Evolutionary conservation across 257 asterid genomes (phyloP), one percentile per base, ranked within the genome.

Genomic region (Rehmannia glutinosa): DNA sequence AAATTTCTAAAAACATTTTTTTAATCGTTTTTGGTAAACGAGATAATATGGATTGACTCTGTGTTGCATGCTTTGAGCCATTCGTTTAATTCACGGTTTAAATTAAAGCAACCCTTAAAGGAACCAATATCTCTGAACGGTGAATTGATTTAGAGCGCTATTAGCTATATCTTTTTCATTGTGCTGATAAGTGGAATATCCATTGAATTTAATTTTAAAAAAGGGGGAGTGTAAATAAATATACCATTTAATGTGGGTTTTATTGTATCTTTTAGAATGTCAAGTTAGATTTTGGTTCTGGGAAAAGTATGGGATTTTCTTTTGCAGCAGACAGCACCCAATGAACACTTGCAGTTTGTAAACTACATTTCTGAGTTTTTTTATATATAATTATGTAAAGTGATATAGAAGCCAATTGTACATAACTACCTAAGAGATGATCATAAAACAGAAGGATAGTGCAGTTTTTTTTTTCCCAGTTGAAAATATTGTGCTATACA

Each of bases 211-310:
- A 23, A 24, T 47, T 38, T 7, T 0, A 3, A 65, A 53, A 51
- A 30, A n/a, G 54, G 25, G 4, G 25, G 42, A 17, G 24, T 32
- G 61, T 8, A 28, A 43, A 58, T 68, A 32, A 42, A 58, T 52
- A 12, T 42, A 23, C 7, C 58, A 46, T 21, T 3, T 17, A 11
- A 51, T 66, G 39, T 42, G 62, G 27, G 17, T 8, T 50, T 12
- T 27, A 7, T 53, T 41, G 42, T 28, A 11, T 17, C 8, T 55
- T 33, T 16, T 35, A 4, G 25, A 46, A 20, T 62, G 47, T 23
- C 57, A 38, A 38, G 61, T 63, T 42, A 52, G 58, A 52, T 70
- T 51, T 1, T 63, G 52, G 51, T 72, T 72, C 38, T n/a, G 2
- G 56, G 52, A 23, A 51, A 13, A 28, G 23, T 51, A 20, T 19